Conservation (phyloP, 2,329 filamentous ascomycete genomes). For the Ampelomyces quisqualis region DNA sequence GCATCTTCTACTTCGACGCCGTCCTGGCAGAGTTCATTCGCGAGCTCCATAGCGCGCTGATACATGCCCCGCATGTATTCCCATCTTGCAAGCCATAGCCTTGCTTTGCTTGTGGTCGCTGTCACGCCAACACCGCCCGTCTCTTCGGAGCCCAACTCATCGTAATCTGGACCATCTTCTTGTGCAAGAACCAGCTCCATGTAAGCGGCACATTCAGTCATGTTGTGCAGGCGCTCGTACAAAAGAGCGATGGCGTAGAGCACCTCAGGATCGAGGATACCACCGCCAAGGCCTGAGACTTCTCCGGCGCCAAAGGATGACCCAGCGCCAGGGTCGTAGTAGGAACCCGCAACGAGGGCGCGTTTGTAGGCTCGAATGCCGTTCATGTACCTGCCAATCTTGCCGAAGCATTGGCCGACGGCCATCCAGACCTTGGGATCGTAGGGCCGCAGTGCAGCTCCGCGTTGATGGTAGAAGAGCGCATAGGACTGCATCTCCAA, state of each 20-base stretch:
- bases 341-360: constrained; percentile 82
- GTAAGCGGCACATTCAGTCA: constrained; percentile 80
- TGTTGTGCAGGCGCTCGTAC: constrained; percentile 77
- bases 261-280: constrained; percentile 82
- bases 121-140: constrained; percentile 77
- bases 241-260: constrained; percentile 85
- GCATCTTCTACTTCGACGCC: constrained; percentile 96
- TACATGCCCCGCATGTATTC: constrained; percentile 77
- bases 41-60: constrained; percentile 72
- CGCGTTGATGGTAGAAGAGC: constrained; percentile 95
- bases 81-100: constrained; percentile 88
- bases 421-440: constrained; percentile 99
- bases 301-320: constrained; percentile 51
- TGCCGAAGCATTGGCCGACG: constrained; percentile 86
- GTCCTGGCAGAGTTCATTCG: constrained; percentile 90
- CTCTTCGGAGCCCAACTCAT: constrained; percentile 42
- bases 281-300: constrained; percentile 47
- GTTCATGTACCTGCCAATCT: constrained; percentile 82
- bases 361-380: constrained; percentile 95
- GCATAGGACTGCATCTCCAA: constrained; percentile 98
- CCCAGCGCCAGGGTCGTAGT: constrained; percentile 67
- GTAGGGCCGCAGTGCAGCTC: constrained; percentile 87
- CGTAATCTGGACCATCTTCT: constrained; percentile 67
- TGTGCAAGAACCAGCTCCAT: constrained; percentile 96
- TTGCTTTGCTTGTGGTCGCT: constrained; percentile 83